phyloP scores from a whole-genome alignment of 2,329 filamentous ascomycete genomes.

The Beauveria pseudobassiana region DNA sequence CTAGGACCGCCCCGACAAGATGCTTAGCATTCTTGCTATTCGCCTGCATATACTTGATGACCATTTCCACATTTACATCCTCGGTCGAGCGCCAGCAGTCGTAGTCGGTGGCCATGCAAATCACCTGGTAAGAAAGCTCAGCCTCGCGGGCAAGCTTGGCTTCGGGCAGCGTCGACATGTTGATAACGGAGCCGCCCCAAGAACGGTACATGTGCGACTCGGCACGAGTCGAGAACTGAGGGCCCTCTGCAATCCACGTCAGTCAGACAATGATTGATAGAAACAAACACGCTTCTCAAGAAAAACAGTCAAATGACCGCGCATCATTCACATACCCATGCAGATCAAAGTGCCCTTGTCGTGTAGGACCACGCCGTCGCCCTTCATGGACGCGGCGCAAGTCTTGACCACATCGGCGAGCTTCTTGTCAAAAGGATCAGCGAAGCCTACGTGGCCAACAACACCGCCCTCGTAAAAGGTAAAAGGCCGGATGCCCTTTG shows the following conservation, averaged over 20 bases:
- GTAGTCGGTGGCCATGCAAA: constrained; percentile 99
- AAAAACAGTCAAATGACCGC: neutral
- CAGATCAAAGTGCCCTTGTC: constrained; percentile 79
- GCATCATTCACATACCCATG: constrained; percentile 59
- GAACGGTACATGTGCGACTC: constrained; percentile 92
- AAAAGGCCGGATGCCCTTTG: constrained; percentile 87
- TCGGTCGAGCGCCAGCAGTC: constrained; percentile 89
- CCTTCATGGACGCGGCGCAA: constrained; percentile 68
- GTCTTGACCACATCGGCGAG: constrained; percentile 69
- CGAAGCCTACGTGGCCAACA: constrained; percentile 91
- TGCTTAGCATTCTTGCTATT: constrained; percentile 82
- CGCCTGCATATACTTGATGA: constrained; percentile 91
- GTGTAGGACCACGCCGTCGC: constrained; percentile 79
- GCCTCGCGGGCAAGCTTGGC: constrained; percentile 94
- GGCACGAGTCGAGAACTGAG: constrained; percentile 92
- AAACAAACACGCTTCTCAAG: neutral
- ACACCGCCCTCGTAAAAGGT: constrained; percentile 93
- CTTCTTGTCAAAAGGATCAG: constrained; percentile 81
- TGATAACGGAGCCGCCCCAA: constrained; percentile 93
- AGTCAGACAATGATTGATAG: neutral
- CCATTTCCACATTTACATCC: constrained; percentile 92
- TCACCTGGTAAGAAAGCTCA: constrained; percentile 95
- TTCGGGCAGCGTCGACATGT: constrained; percentile 95
- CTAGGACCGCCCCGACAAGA: constrained; percentile 79
- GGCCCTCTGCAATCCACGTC: constrained; percentile 60